Evolutionary conservation across 2,329 filamentous ascomycete genomes (phyloP).

Genomic region (Botrytis porri): DNA sequence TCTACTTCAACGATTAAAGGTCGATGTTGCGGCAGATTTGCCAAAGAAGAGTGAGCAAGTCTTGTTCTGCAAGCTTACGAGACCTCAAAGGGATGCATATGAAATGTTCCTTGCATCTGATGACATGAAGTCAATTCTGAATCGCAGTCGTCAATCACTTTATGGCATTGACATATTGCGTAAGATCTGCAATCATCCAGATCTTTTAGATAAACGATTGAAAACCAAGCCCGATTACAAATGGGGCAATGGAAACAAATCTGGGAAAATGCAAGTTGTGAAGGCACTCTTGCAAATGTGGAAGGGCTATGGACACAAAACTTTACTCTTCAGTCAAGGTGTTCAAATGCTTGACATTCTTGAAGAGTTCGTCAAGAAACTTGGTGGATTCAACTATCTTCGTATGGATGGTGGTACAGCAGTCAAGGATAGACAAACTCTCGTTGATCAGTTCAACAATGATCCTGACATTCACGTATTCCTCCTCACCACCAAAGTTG

Average conservation of each 20-base stretch:
- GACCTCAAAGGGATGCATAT: constrained; percentile 75
- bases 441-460: constrained; percentile 92
- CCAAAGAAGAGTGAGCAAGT: constrained; percentile 97
- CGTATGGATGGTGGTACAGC: constrained; percentile 93
- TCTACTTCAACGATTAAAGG: constrained; percentile 85
- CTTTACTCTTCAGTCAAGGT: constrained; percentile 87
- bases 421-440: constrained; percentile 80
- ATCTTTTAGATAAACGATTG: constrained; percentile 66
- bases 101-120: constrained; percentile 76
- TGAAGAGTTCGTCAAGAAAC: constrained; percentile 69
- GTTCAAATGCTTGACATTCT: constrained; percentile 95
- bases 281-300: constrained; percentile 83
- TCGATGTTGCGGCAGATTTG: constrained; percentile 88
- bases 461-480: constrained; percentile 80
- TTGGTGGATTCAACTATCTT: constrained; percentile 71
- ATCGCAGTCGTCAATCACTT: constrained; percentile 71
- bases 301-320: constrained; percentile 84
- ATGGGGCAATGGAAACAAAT: constrained; percentile 76
- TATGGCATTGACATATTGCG: constrained; percentile 89
- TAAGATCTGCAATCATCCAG: constrained; percentile 97
- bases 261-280: constrained; percentile 94
- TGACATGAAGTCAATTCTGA: constrained; percentile 80
- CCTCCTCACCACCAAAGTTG: constrained; percentile 90
- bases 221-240: constrained; percentile 61
- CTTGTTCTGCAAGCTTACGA: constrained; percentile 88